Conservation (phyloP, 805 yeast species). For the Kuraishia floccosa region DNA sequence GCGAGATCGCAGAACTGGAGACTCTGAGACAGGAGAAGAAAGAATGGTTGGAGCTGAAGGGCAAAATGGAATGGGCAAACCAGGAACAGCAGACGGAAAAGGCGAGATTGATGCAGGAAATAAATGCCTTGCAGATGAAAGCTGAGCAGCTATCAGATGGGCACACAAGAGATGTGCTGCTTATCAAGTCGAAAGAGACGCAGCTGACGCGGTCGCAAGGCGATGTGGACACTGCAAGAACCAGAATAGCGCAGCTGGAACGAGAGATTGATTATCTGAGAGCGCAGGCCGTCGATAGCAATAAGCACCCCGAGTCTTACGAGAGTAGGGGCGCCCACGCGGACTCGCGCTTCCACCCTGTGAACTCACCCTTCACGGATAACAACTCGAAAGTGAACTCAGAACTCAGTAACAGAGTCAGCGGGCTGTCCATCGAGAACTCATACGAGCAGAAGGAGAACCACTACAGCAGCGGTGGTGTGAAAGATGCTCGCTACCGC, state of each 20-base stretch:
- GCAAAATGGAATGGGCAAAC: slow-evolving; percentile 14
- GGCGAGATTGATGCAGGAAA: slow-evolving; percentile 19
- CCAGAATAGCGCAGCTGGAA: slow-evolving; percentile 42
- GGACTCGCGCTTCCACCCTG: too few species aligned
- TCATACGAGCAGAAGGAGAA: slow-evolving; percentile 13
- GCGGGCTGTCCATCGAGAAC: slow-evolving; percentile 19
- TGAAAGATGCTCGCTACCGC: slow-evolving; percentile 10
- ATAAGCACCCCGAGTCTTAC: neutral
- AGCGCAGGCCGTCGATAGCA: slow-evolving; percentile 6
- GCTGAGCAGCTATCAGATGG: slow-evolving; percentile 35
- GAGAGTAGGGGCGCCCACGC: neutral
- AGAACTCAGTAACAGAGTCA: slow-evolving; percentile 19
- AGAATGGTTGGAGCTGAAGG: slow-evolving; percentile 27
- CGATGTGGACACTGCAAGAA: slow-evolving; percentile 48
- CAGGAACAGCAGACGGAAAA: slow-evolving; percentile 17
- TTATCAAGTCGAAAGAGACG: slow-evolving; percentile 57
- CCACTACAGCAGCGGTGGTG: slow-evolving; percentile 8
- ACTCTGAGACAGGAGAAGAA: slow-evolving; percentile 42
- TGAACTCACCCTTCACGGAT: neutral
- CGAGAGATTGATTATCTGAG: slow-evolving; percentile 26
- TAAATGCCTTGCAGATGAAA: slow-evolving; percentile 19
- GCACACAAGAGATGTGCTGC: slow-evolving; percentile 35
- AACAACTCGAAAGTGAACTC: slow-evolving; percentile 3
- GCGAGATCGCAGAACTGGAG: slow-evolving; percentile 34
- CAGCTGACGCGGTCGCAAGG: slow-evolving; percentile 48